A percentile compares a stretch with the other conserved stretches of the same genome.
Evolutionary conservation across 768 basidiomycete species (phyloP).

Genomic region (Boletus patriciae): DNA sequence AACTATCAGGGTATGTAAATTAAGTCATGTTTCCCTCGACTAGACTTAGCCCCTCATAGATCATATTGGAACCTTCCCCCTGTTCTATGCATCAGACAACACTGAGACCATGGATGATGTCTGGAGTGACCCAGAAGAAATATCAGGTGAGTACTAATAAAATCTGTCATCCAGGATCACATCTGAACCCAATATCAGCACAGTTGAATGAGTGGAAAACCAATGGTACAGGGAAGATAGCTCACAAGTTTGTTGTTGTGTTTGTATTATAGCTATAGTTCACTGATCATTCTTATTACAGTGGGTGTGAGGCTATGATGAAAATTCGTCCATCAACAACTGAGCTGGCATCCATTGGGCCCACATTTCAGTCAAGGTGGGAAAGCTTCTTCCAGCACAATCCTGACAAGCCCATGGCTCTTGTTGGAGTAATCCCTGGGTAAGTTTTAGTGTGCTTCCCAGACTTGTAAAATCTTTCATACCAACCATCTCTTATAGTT

Average conservation of each 20-base stretch:
- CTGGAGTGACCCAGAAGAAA: conserved; percentile 37
- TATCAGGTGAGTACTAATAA: conserved; percentile 37
- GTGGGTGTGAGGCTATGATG: conserved; percentile 16
- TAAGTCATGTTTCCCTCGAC: background rate
- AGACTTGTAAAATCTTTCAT: background rate
- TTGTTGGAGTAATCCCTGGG: conserved; percentile 33
- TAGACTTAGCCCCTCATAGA: conserved; percentile 13
- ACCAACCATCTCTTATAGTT: conserved; percentile 13
- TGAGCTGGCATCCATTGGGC: no score
- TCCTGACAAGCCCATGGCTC: no score
- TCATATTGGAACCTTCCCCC: conserved; percentile 27
- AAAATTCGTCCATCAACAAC: conserved; percentile 22
- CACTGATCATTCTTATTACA: background rate
- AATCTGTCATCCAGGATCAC: background rate
- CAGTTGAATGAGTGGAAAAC: conserved; percentile 33
- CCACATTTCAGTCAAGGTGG: no score
- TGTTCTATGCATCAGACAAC: conserved; percentile 43
- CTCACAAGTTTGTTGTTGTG: conserved; percentile 48
- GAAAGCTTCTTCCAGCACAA: no score
- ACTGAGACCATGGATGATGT: conserved; percentile 14
- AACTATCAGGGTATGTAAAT: conserved; percentile 24
- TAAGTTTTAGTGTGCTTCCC: conserved; percentile 13
- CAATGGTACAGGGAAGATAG: conserved; percentile 45
- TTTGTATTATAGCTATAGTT: background rate
- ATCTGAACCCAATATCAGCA: conserved; percentile 15